A percentile compares a stretch with the other conserved stretches of the same genome.
Conservation (phyloP, 2,329 filamentous ascomycete genomes). For the Beauveria medogensis region DNA sequence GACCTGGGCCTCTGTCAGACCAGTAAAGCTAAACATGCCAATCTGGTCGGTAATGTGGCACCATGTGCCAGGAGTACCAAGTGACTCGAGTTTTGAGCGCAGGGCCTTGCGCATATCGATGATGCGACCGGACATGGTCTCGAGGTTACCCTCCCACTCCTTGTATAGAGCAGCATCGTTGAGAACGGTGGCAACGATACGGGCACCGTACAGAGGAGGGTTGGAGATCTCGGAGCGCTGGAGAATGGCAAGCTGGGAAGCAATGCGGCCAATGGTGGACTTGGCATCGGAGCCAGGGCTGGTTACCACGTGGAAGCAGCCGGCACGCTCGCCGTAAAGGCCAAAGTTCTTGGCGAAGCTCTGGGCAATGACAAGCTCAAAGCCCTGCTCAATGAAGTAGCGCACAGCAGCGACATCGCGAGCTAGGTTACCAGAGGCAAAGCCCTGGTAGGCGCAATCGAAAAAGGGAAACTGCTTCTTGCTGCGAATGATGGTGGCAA, state of each 20-base stretch:
- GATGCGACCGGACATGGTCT: constrained; percentile 92
- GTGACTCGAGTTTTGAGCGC: constrained; percentile 70
- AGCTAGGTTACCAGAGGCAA: constrained; percentile 81
- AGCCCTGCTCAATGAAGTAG: constrained; percentile 87
- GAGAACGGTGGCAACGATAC: constrained; percentile 75
- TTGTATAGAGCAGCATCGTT: constrained; percentile 76
- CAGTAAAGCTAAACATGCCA: constrained; percentile 97
- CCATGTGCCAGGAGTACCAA: constrained; percentile 84
- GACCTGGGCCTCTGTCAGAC: constrained; percentile 67
- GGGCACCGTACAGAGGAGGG: constrained; percentile 87
- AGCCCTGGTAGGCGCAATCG: constrained; percentile 95
- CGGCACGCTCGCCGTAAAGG: constrained; percentile 91
- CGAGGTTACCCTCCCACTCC: constrained; percentile 88
- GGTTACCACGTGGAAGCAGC: constrained; percentile 91
- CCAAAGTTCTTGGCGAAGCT: constrained; percentile 98
- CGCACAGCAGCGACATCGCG: constrained; percentile 87
- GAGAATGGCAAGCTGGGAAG: constrained; percentile 83
- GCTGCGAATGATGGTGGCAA: constrained; percentile 66
- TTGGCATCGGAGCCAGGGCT: constrained; percentile 60
- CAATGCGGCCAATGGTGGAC: constrained; percentile 55
- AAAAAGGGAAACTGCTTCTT: constrained; percentile 96
- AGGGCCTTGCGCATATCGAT: constrained; percentile 80
- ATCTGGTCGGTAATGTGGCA: constrained; percentile 98
- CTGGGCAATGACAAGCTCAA: constrained; percentile 81
- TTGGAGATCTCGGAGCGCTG: constrained; percentile 98